A percentile compares a stretch with the other conserved stretches of the same genome.
Evolutionary conservation across 2,329 filamentous ascomycete genomes (phyloP).

Genomic region (Intubia oerlemansii): DNA sequence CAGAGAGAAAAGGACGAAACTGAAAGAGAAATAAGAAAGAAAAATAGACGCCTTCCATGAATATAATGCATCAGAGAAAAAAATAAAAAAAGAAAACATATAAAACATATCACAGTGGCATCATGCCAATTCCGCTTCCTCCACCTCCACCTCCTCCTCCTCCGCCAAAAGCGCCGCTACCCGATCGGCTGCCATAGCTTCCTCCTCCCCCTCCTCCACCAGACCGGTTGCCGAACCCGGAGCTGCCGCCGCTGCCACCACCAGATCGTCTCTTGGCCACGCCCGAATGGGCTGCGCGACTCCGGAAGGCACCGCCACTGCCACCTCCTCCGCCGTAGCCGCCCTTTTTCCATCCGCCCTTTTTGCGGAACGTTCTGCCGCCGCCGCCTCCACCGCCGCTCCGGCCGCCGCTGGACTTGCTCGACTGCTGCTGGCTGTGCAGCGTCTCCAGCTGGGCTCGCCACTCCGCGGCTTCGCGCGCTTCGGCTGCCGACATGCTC

Average conservation of each 20-base stretch:
- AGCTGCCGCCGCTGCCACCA: not conserved
- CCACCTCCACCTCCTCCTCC: not conserved
- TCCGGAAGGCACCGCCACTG: slow-evolving; percentile 8
- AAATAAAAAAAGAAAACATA: no score
- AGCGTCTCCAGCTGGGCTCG: slow-evolving; percentile 12
- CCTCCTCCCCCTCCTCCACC: no score
- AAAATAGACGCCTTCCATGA: no score
- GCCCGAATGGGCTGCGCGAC: slow-evolving; percentile 6
- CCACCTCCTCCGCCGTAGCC: slow-evolving; percentile 3
- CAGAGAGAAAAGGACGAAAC: no score
- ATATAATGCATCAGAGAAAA: no score
- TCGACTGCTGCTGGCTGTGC: slow-evolving; percentile 4
- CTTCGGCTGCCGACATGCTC: slow-evolving; percentile 1
- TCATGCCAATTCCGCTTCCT: slow-evolving; percentile 8
- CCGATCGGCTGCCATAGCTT: no score
- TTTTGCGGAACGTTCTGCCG: no score
- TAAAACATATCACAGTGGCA: slow-evolving; percentile 8
- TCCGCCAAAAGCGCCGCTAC: no score
- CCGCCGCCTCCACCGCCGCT: no score
- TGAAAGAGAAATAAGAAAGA: no score
- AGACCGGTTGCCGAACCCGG: not conserved
- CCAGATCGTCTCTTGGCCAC: not conserved
- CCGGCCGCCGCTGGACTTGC: slow-evolving; percentile 5
- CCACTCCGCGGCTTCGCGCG: slow-evolving; percentile 11
- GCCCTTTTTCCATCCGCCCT: slow-evolving; percentile 3